Evolutionary conservation across 768 basidiomycete species (phyloP), one percentile per base, ranked within the genome.

Genomic region (Harrya chromipes): DNA sequence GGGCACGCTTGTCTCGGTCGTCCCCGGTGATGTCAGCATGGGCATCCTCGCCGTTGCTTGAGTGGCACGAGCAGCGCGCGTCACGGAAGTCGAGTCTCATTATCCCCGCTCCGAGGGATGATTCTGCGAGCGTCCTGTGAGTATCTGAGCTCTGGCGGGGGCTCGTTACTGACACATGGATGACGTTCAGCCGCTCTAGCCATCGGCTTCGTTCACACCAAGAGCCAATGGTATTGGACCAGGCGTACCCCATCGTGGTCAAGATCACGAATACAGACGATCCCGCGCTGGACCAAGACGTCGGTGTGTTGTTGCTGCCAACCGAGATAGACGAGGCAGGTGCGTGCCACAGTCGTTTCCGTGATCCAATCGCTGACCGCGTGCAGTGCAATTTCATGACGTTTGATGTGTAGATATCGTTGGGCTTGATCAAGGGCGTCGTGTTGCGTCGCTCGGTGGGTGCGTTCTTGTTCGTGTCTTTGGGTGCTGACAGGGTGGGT

Each of bases 241-340:
- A 97, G 65, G 76, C 79, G 39, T 90, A 87, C 60, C 84, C 87
- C 0, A 84, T 97, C 56, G 62, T 65, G 11, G 72, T 97, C 36
- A 74, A 81, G 40, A 74, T 95, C 13, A 79, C 70, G 4, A 97
- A 94, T 61, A 60, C 70, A 5, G 93, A 97, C 62, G 79, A 80
- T 40, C 74, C 82, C 17, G 76, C 83, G 21, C 67, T 97, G 11
- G 82, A 88, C 14, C 69, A 90, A 12, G 70, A 76, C 5, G 71
- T 92, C 10, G 88, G 93, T 47, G 77, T 89, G 5, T 72, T 95
- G 49, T 67, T 97, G 29, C 90, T 91, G 46, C 93, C 93, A 1
- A 78, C 81, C 2, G 88, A 89, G 56, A 74, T 83, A 43, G 90
- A 90, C 54, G 78, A 82, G 50, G 79, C 85, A 19, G 75, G 90